Evolutionary conservation across 2,329 filamentous ascomycete species (phyloP), one percentile per base, ranked within the genome.

Genomic region (Xylariales sp.): DNA sequence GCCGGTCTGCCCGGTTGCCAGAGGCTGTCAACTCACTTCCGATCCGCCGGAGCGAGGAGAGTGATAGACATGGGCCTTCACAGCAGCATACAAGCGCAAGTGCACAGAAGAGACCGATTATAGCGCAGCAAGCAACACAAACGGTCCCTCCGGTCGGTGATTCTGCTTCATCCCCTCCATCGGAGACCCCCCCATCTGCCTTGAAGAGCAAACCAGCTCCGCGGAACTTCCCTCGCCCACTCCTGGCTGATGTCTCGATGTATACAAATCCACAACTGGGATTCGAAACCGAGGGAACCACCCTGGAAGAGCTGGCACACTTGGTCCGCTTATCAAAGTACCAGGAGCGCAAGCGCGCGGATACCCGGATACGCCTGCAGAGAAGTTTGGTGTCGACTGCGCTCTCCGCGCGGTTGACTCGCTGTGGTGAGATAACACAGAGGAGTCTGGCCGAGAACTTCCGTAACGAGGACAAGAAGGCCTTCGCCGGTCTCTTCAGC

Each of bases 361-460:
- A 84, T 57, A 85, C 82, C 33, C 76, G 86, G 51, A 71, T 85
- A 50, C 82, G 85, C 43, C 73, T 93, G 40, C 84, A 89, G 60
- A 75, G 83, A 56, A 86, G 78, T 57, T 69, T 90, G 46, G 78
- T 90, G 40, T 86, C 84, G 15, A 86, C 83, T 31, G 85, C 85
- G 28, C 70, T 89, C 45, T 87, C 82, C 50, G 80, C 84, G 46
- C 83, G 87, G 43, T 70, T 91, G 57, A 81, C 82, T 52, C 78
- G 84, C 50, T 87, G 82, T 53, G 83, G 85, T 50, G 83, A 87
- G 61, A 78, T 85, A 45, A 80, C 84, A 46, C 81, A 88, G 59
- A 78, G 83, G 48, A 86, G 84, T 51, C 69, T 93, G 53, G 84
- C 87, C 51, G 86, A 91, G 52, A 80, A 78, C 63, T 89, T 91